phyloP scores from a whole-genome alignment of 768 basidiomycete species.

The Tephrocybe sp. region DNA sequence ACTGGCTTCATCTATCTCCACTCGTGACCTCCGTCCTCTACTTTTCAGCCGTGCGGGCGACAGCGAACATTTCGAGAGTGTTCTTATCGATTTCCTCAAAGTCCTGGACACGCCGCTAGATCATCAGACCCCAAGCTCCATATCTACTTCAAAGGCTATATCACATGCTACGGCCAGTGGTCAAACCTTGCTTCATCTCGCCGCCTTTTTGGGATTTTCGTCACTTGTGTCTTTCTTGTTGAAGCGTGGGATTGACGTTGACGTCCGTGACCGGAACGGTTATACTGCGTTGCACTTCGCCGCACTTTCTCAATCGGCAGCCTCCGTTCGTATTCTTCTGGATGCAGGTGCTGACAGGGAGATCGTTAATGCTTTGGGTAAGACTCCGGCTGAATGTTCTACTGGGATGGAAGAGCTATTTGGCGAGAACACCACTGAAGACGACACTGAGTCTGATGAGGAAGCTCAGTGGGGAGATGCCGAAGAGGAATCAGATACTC shows the following conservation, averaged over 20 bases:
- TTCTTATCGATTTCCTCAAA: conserved; percentile 79
- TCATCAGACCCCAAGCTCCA: conserved; percentile 35
- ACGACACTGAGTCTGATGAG: conserved; percentile 31
- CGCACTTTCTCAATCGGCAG: conserved; percentile 58
- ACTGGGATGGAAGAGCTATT: conserved; percentile 37
- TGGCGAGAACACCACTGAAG: conserved; percentile 24
- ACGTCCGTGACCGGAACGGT: conserved; percentile 86
- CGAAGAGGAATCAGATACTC: conserved; percentile 62
- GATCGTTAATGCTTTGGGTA: conserved; percentile 71
- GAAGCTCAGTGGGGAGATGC: conserved; percentile 71
- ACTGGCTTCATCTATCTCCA: conserved; percentile 40
- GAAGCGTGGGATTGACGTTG: conserved; percentile 70
- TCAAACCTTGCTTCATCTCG: conserved; percentile 89
- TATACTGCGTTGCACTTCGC: conserved; percentile 90
- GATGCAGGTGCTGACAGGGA: conserved; percentile 78
- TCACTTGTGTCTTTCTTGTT: conserved; percentile 73
- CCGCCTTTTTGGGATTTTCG: conserved; percentile 75
- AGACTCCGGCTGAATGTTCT: conserved; percentile 64
- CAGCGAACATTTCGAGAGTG: conserved; percentile 66
- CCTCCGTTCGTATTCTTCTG: conserved; percentile 69
- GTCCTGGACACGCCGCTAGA: conserved; percentile 69
- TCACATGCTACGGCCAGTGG: conserved; percentile 71
- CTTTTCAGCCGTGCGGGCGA: conserved; percentile 56
- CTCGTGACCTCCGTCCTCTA: conserved; percentile 56
- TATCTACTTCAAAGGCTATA: conserved; percentile 55